These are phyloP conservation scores for Nannochloropsis granulata DNA, from an alignment of 108 stramenopile genomes.

Conservation along the genomic window DNA sequence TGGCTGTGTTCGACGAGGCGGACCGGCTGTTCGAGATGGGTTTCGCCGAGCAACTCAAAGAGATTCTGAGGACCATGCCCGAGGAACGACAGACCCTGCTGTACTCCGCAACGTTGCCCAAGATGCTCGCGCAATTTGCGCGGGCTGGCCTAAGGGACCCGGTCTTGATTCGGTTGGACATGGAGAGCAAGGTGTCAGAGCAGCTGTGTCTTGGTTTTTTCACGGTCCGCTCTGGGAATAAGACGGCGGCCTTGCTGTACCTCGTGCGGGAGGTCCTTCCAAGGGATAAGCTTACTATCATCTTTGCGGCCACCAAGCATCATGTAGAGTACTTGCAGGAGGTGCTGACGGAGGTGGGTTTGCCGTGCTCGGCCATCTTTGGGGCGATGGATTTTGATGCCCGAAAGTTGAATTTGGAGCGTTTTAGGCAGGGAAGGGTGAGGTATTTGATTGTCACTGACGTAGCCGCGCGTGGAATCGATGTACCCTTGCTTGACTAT, in stretches of 20 bases:
- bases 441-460: constrained; percentile 77
- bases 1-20: constrained; percentile 90
- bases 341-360: constrained; percentile 45
- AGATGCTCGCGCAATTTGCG: constrained; percentile 84
- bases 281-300: constrained; percentile 15
- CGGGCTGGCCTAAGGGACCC: constrained; percentile 87
- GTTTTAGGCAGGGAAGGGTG: constrained; percentile 56
- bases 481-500: constrained; percentile 92
- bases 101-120: constrained; percentile 92
- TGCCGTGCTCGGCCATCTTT: constrained; percentile 60
- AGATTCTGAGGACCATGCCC: constrained; percentile 33
- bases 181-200: constrained; percentile 75
- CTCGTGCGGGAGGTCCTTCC: constrained; percentile 69
- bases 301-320: constrained; percentile 92
- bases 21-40: constrained; percentile 98
- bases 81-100: constrained; percentile 72
- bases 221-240: constrained; percentile 65
- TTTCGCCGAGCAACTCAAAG: constrained; percentile 68
- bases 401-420: constrained; percentile 59
- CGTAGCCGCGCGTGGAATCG: constrained; percentile 93
- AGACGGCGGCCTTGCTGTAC: constrained; percentile 82
- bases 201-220: constrained; percentile 81
- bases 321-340: constrained; percentile 87
- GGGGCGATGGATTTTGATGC: constrained; percentile 92
- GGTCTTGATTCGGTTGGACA: constrained; percentile 80